A percentile compares a stretch with the other conserved stretches of the same genome.
phyloP scores from a whole-genome alignment of 2,329 filamentous ascomycete genomes.

The Phaeophleospora eucalypticola region DNA sequence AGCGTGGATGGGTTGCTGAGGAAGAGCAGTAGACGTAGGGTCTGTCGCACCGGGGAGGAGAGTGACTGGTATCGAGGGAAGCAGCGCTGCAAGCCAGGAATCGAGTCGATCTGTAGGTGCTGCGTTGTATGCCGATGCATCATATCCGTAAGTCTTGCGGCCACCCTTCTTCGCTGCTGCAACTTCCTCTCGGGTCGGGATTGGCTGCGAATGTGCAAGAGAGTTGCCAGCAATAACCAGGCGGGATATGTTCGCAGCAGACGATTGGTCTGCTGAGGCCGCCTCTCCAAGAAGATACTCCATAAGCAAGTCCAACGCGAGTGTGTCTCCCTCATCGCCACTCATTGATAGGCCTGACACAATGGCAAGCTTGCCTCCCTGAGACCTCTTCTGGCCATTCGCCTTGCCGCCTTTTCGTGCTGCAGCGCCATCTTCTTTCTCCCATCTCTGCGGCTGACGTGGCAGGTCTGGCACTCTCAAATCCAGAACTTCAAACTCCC shows the following conservation, averaged over 20 bases:
- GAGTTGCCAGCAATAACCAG: conserved; percentile 92
- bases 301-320: conserved; percentile 71
- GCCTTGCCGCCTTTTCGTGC: conserved; percentile 36
- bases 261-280: conserved; percentile 58
- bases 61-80: conserved; percentile 84
- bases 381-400: conserved; percentile 37
- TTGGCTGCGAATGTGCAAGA: conserved; percentile 52
- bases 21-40: conserved; percentile 82
- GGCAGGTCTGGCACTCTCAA: conserved; percentile 83
- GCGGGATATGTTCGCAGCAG: conserved; percentile 67
- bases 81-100: conserved; percentile 71
- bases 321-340: conserved; percentile 66
- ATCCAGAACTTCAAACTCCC: conserved; percentile 89
- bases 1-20: conserved; percentile 87
- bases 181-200: conserved; percentile 46
- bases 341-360: conserved; percentile 85
- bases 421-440: conserved; percentile 53
- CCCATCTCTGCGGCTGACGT: conserved; percentile 76
- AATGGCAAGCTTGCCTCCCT: conserved; percentile 72
- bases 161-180: conserved; percentile 44
- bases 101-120: conserved; percentile 80
- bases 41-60: conserved; percentile 80
- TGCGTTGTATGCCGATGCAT: conserved; percentile 81
- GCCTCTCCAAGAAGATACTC: conserved; percentile 88
- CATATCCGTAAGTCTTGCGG: conserved; percentile 88